phyloP scores from a whole-genome alignment of 257 asterid species.

The Agastache rugosa region DNA sequence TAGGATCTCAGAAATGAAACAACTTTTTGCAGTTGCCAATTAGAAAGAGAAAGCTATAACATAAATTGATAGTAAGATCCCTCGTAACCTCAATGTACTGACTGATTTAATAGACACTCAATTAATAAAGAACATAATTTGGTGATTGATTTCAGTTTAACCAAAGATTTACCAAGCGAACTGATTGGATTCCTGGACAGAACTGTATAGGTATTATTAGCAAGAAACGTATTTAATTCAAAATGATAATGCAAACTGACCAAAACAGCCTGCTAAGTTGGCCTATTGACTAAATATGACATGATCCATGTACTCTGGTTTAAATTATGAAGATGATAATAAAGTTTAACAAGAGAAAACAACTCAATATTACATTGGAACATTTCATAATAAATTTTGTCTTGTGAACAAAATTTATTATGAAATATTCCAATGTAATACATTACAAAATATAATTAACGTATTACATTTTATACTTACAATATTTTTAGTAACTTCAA shows the following conservation, averaged over 20 bases:
- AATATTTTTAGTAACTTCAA: too few relatives aligned
- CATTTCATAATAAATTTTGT: too few relatives aligned
- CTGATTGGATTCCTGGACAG: slow-evolving; percentile 89
- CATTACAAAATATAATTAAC: too few relatives aligned
- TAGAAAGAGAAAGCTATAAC: slow-evolving; percentile 83
- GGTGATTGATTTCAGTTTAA: slow-evolving; percentile 69
- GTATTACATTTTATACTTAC: too few relatives aligned
- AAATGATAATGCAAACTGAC: not conserved
- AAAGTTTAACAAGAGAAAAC: too few relatives aligned
- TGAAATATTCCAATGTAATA: too few relatives aligned
- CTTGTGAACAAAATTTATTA: too few relatives aligned
- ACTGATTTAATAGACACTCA: slow-evolving; percentile 17
- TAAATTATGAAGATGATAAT: too few relatives aligned
- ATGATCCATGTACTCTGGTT: too few relatives aligned
- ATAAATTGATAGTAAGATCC: slow-evolving; percentile 33
- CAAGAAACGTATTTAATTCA: slow-evolving; percentile 17
- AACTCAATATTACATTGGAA: too few relatives aligned
- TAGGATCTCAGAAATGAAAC: slow-evolving; percentile 78
- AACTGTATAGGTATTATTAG: slow-evolving; percentile 59
- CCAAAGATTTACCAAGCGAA: slow-evolving; percentile 66
- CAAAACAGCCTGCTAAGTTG: too few relatives aligned
- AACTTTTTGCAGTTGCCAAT: slow-evolving; percentile 69
- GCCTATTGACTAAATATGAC: too few relatives aligned
- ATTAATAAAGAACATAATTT: slow-evolving; percentile 57
- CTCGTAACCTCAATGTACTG: not conserved